Evolutionary conservation across 2,329 filamentous ascomycete genomes (phyloP), one percentile per base, ranked within the genome.

Genomic region (Trichoderma pleuroti): DNA sequence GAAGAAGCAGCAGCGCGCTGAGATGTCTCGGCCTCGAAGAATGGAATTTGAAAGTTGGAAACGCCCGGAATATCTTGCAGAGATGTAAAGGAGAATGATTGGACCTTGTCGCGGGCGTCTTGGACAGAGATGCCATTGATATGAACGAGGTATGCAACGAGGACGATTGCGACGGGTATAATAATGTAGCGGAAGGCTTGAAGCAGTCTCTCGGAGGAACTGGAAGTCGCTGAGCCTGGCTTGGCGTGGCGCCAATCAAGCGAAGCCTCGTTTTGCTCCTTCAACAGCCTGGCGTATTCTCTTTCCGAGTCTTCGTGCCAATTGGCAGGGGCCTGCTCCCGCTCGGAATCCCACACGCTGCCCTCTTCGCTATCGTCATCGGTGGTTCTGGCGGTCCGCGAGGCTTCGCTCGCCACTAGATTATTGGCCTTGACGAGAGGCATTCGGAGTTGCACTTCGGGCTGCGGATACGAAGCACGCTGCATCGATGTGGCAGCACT

Each of bases 31-130:
- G 73, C 72, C 6, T 82, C 80, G 73, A 92, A 94, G 75, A 93
- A 91, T 0, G 91, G 86, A 1, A 93, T 81, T 71, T 86, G 82
- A 6, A 93, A 77, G 36, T 87, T 81, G 2, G 88, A 87, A 2
- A 82, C 85, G 36, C 91, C 91, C 0, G 92, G 92, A 2, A 95
- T 81, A 24, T 87, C 85, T 76, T 92, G 94, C 24, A 94, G 88
- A 91, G 62, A 57, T 6, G 21, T 26, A 2, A 94, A 79, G 0
- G 90, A 89, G 11, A 86, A 81, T 61, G 86, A 84, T 68, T 92
- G 79, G 2, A 88, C 91, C 61, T 84, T 84, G 18, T 87, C 89
- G 34, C 92, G 78, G 76, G 91, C 86, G 76, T 89, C 91, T 59
- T 87, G 86, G 2, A 86, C 82, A 26, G 92, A 81, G 49, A 90